These are phyloP conservation scores for Lentithecium fluviatile DNA, from an alignment of 495 filamentous ascomycete species.

Conservation along the genomic window DNA sequence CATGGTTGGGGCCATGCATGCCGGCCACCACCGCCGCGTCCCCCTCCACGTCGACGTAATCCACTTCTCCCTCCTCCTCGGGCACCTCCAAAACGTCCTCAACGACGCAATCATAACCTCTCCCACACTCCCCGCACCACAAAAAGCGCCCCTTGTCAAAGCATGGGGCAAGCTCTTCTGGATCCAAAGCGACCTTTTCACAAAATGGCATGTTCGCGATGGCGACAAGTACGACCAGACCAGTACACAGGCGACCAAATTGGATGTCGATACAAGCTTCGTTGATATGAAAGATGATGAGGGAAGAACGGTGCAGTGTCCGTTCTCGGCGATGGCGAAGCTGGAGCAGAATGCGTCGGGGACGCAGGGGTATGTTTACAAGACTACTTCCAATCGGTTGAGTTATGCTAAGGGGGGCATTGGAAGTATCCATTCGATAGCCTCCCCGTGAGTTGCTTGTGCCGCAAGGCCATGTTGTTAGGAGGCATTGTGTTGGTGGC, in stretches of 20 bases:
- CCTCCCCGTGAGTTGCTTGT: too few species aligned
- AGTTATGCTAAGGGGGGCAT: too few species aligned
- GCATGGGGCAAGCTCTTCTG: slow-evolving; percentile 1
- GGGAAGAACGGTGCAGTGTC: too few species aligned
- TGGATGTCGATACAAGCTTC: too few species aligned
- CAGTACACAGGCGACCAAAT: neutral
- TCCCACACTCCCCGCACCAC: neutral
- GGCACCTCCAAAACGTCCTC: slow-evolving; percentile 2
- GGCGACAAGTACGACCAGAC: neutral
- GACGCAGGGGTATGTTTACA: too few species aligned
- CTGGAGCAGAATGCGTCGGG: too few species aligned
- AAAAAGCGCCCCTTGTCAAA: neutral
- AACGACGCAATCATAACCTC: slow-evolving; percentile 2
- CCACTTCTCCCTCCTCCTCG: neutral
- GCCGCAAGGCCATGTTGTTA: too few species aligned
- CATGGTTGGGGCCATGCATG: slow-evolving; percentile 2
- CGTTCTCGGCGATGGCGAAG: too few species aligned
- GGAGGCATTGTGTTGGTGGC: too few species aligned
- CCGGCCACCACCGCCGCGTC: neutral
- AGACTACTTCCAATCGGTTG: too few species aligned
- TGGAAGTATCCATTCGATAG: too few species aligned
- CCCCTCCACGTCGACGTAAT: slow-evolving; percentile 1
- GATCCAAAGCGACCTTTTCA: slow-evolving; percentile 5
- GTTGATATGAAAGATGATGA: too few species aligned
- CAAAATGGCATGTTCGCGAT: neutral